Evolutionary conservation across 306 rosid genomes (phyloP), one percentile per base, ranked within the genome.

Genomic region (Canavalia gladiata): DNA sequence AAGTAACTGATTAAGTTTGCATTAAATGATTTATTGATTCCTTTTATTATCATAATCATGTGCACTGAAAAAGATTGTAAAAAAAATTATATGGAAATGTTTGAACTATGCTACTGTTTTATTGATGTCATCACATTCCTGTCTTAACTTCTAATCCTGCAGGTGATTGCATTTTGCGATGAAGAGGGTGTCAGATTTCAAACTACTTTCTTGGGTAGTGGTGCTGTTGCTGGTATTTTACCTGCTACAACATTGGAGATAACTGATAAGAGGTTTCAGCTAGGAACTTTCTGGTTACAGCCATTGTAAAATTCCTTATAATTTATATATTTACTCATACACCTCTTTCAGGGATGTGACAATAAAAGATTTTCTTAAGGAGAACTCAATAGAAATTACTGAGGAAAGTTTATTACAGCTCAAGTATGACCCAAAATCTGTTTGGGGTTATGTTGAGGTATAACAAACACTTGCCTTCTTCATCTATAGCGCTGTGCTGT

Each of bases 121-220:
- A 3, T 70, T 41, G 58, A 8, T 75, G 47, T 31, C 34, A 65
- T 79, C 74, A 66, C 37, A 42, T 51, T 70, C 70, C 33, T 75
- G 45, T 49, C 50, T 66, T 52, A 8, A 34, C 46, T 74, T 37
- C 71, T 64, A 86, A 84, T 69, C 41, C 66, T 88, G 75, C 88
- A 95, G 98, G 91, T 95, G 74, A 91, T 95, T 87, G 97, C 98
- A 60, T 95, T 95, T 87, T 84, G 98, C 72, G 98, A 95, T 78
- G 98, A 95, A 84, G 98, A 93, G 77, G 99, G 99, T 76, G 98
- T 95, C 30, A 90, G 97, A 83, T 95, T 93, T 86, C 98, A 95
- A 67, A 89, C 98, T 59, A 95, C 99, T 69, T 95, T 93, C 85
- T 88, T 95, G 80, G 98, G 99, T 29, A 95, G 98, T 69, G 99